Evolutionary conservation across 208 protist genomes (phyloP), one percentile per base, ranked within the genome.

Genomic region (Herpetomonas tarakana): DNA sequence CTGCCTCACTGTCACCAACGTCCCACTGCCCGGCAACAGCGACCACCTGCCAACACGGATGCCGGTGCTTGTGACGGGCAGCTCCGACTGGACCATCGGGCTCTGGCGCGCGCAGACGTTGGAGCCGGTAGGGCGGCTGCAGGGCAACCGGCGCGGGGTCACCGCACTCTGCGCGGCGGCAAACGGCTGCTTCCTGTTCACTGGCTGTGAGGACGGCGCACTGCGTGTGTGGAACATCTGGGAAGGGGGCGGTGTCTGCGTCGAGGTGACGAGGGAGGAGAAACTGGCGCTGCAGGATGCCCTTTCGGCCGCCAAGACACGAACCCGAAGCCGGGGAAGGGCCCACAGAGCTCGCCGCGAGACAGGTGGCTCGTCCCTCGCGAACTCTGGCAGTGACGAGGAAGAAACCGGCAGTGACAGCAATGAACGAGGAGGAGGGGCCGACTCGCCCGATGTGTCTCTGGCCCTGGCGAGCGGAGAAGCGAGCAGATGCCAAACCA

Each of bases 201-300:
- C 79, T 53, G 86, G 83, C 16, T 58, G 66, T n/a, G 80, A 86
- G 29, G 83, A 87, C 53, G 86, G 86, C 25, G 68, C 62, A 16
- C 30, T 93, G 16, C 79, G 78, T 26, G 70, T 87, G 69, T 93
- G 86, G 86, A 74, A 74, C 30, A 27, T 83, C 7, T 25, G 77
- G 3, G 73, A 77, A 3, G 76, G 76, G 24, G 14, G 14, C 14
- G 35, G 35, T 14, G 57, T 26, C 2, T 63, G 85, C 65, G 68
- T 89, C 19, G 53, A 60, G 12, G 25, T 81, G 28, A 70, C 66
- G 19, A 65, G 45, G 26, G 69, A 71, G 31, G 71, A 78, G 50
- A 62, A 65, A 22, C 67, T 47, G 49, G 16, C 44, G 45, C 30
- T 71, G 47, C 44, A 47, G 19, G 39, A 61, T 21, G 35, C 22